Conservation (phyloP, 2,329 filamentous ascomycete species). For the Acrocalymma vagum region DNA sequence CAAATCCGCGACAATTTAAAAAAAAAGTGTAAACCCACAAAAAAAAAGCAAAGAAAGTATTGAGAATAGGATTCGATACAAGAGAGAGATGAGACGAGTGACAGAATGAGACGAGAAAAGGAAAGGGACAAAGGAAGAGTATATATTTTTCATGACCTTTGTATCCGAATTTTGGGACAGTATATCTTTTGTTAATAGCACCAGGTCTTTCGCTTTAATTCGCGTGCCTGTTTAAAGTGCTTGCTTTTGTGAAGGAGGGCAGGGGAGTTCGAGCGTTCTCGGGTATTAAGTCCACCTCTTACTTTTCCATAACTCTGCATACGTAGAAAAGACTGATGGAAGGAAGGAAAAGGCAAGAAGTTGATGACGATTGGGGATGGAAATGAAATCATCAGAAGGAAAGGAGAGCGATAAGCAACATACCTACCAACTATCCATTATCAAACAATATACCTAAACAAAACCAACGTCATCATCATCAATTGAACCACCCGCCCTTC, state of each 20-base stretch:
- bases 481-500: too few relatives aligned
- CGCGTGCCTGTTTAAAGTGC: neutral
- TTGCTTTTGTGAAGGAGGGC: neutral
- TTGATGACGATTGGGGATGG: too few relatives aligned
- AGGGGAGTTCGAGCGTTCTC: conserved; percentile 20
- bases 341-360: too few relatives aligned
- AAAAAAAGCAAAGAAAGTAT: conserved; percentile 28
- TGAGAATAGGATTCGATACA: conserved; percentile 1
- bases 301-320: too few relatives aligned
- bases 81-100: neutral
- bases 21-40: conserved; percentile 13
- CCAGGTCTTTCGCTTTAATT: conserved; percentile 14
- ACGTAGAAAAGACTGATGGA: too few relatives aligned
- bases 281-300: conserved; percentile 11
- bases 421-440: conserved; percentile 2
- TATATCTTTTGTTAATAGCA: conserved; percentile 7
- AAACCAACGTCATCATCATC: too few relatives aligned
- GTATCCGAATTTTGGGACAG: neutral
- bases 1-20: conserved; percentile 35
- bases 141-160: conserved; percentile 14
- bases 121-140: conserved; percentile 1
- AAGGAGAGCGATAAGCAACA: conserved; percentile 1
- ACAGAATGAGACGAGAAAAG: neutral
- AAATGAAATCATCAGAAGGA: conserved; percentile 10
- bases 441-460: conserved; percentile 11